Evolutionary conservation across 1,284 basidiomycete species (phyloP), one percentile per base, ranked within the genome.

Genomic region (Boletellus deceptivus): DNA sequence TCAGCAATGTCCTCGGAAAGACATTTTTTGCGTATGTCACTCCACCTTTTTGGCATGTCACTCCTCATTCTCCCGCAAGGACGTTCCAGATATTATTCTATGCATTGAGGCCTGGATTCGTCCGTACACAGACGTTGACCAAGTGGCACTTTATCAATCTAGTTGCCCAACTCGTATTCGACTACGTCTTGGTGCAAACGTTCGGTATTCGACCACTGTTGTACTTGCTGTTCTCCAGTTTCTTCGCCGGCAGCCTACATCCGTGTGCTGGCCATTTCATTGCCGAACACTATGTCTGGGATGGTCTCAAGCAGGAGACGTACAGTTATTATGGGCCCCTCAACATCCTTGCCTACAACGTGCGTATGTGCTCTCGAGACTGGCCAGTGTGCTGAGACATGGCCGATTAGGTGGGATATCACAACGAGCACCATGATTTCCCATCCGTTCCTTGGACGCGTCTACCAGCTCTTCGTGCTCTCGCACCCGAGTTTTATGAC

Each of bases 391-490:
- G 38, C 18, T 45, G 35, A 48, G 16, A 39, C 13, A n/a, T 41
- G 40, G 9, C 16, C 14, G 8, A 47, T n/a, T 57, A 91, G 87
- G 91, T 98, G 51, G 96, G 96, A 40, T 98, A 98, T 68, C 96
- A 98, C 70, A 98, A 98, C 72, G 96, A 99, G 68, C 96, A 99
- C 71, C 96, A 99, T 73, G 96, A 99, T 72, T 99, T 99, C 72
- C 95, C 96, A 8, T 93, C 92, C 3, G 75, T 99, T 1, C 82
- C 97, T 0, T 99, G 96, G 96, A 98, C 93, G 9, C 83, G 90
- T n/a, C 80, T 99, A 0, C 93, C 94, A 0, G 79, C 83, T 9
- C 81, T 99, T 16, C 83, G 86, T 24, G 76, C 78, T 5, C 78
- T 98, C 47, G 95, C 94, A 1, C 89, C 88, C 6, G 96, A 99